Conservation (phyloP, 306 rosid species). For the Cercis canadensis region DNA sequence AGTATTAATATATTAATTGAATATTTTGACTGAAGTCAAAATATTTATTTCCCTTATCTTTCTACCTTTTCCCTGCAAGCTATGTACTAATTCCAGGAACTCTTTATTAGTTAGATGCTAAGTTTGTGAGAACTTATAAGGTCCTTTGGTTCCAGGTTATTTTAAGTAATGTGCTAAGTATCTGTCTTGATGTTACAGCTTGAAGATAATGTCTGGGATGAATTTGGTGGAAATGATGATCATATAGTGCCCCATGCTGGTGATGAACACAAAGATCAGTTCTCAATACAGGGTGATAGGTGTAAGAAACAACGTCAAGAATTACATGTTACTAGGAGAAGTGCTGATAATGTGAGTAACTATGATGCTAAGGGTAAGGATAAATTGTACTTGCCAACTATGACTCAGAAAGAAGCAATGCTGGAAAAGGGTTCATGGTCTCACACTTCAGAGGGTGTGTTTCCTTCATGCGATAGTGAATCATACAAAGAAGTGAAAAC, state of each 20-base stretch:
- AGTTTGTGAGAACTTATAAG: constrained; percentile 6
- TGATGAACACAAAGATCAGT: constrained; percentile 44
- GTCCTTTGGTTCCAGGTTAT: background rate
- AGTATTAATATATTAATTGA: constrained; percentile 1
- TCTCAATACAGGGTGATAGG: constrained; percentile 46
- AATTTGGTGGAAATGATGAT: constrained; percentile 60
- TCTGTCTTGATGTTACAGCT: constrained; percentile 57
- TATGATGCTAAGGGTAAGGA: constrained; percentile 44
- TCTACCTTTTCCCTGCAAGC: background rate
- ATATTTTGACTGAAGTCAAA: background rate
- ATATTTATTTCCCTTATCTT: background rate
- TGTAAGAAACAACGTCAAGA: constrained; percentile 44
- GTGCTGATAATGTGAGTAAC: constrained; percentile 43
- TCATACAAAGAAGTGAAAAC: constrained; percentile 53
- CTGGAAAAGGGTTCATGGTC: constrained; percentile 73
- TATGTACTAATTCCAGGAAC: constrained; percentile 7
- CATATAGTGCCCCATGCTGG: constrained; percentile 57
- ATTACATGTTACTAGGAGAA: constrained; percentile 37
- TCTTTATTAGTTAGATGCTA: constrained; percentile 17
- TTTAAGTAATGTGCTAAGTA: constrained; percentile 16
- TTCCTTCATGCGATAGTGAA: constrained; percentile 56
- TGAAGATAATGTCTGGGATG: constrained; percentile 67
- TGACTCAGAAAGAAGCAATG: constrained; percentile 48
- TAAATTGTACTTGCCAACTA: constrained; percentile 39
- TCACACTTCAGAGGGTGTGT: constrained; percentile 53